A percentile compares a stretch with the other conserved stretches of the same genome.
phyloP scores from a whole-genome alignment of 2,329 filamentous ascomycete species.

The Ophiostoma novo-ulmi region DNA sequence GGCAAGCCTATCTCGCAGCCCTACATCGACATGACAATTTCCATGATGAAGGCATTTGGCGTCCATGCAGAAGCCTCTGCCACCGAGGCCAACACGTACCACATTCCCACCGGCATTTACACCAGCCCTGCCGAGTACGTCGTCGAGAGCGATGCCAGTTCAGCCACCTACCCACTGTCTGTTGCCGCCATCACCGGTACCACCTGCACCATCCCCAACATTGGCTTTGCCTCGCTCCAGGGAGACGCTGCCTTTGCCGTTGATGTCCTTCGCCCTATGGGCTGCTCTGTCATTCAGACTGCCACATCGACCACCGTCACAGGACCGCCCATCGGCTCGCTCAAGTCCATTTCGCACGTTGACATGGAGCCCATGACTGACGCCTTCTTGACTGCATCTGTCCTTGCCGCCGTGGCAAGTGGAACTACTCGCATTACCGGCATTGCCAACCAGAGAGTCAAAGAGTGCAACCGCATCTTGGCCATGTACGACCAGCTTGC shows the following conservation, averaged over 20 bases:
- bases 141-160: conserved; percentile 95
- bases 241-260: conserved; percentile 92
- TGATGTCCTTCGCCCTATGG: conserved; percentile 87
- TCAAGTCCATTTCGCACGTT: conserved; percentile 73
- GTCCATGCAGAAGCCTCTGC: conserved; percentile 70
- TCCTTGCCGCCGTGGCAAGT: conserved; percentile 81
- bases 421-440: conserved; percentile 83
- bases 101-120: conserved; percentile 82
- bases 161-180: conserved; percentile 90
- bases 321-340: conserved; percentile 67
- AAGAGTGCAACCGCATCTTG: conserved; percentile 93
- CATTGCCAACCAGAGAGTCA: conserved; percentile 96
- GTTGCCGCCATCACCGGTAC: conserved; percentile 94
- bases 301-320: conserved; percentile 85
- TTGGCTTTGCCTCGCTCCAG: conserved; percentile 85
- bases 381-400: conserved; percentile 91
- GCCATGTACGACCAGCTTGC: conserved; percentile 93
- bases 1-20: conserved; percentile 94
- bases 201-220: conserved; percentile 93
- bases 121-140: conserved; percentile 78
- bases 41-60: conserved; percentile 95
- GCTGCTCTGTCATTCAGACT: conserved; percentile 81
- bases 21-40: conserved; percentile 98
- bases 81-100: conserved; percentile 82
- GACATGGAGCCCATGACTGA: conserved; percentile 99